A percentile compares a stretch with the other conserved stretches of the same genome.
Evolutionary conservation across 306 rosid species (phyloP).

Genomic region (Prunus persica): Prunus_persica_NCBIv2 NC_034014.1:10618501-10619000

Average conservation of each 20-base stretch:
- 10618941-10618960: neutral
- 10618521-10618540: neutral
- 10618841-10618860: accelerated
- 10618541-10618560: neutral
- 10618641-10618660: too few species aligned
- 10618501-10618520: accelerated
- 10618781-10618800: neutral
- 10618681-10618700: accelerated
- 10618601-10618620: accelerated
- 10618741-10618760: accelerated
- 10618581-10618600: accelerated
- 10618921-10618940: neutral
- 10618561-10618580: neutral
- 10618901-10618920: neutral
- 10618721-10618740: neutral
- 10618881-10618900: neutral
- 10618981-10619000: neutral
- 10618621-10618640: accelerated
- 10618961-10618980: neutral
- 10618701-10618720: neutral
- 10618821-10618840: accelerated
- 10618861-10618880: neutral
- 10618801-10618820: neutral
- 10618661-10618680: neutral
- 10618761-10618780: accelerated